phyloP scores from a whole-genome alignment of 2,329 filamentous ascomycete genomes.

The Alternaria tenuissima region DNA sequence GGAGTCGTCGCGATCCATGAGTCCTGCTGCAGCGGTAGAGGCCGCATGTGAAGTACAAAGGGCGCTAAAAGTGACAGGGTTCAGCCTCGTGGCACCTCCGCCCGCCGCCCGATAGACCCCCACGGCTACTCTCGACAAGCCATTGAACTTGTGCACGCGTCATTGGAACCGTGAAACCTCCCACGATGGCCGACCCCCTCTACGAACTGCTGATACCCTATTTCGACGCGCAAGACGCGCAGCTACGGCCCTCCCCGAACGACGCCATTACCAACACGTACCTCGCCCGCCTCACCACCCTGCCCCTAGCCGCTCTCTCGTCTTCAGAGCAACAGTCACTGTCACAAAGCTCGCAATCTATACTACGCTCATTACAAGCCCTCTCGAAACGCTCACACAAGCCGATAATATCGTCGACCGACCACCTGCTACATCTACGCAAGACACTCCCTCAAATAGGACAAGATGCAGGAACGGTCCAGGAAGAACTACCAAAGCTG shows the following conservation, averaged over 20 bases:
- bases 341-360: conserved; percentile 80
- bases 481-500: conserved; percentile 76
- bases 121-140: neutral
- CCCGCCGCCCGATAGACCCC: neutral
- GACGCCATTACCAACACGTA: conserved; percentile 72
- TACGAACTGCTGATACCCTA: conserved; percentile 76
- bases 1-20: conserved; percentile 9
- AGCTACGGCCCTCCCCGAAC: conserved; percentile 50
- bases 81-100: conserved; percentile 12
- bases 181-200: conserved; percentile 65
- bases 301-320: conserved; percentile 76
- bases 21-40: conserved; percentile 4
- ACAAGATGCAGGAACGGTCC: conserved; percentile 71
- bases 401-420: conserved; percentile 80
- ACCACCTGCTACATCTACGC: conserved; percentile 76
- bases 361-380: conserved; percentile 82
- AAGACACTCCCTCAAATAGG: conserved; percentile 76
- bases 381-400: conserved; percentile 91
- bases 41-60: conserved; percentile 12
- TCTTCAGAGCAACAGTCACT: conserved; percentile 80
- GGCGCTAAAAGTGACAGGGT: conserved; percentile 3
- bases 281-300: conserved; percentile 77
- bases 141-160: neutral
- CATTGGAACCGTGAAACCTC: neutral
- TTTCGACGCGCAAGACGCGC: conserved; percentile 56